phyloP scores from a whole-genome alignment of 2,329 filamentous ascomycete genomes.

The Fusarium scirpi region DNA sequence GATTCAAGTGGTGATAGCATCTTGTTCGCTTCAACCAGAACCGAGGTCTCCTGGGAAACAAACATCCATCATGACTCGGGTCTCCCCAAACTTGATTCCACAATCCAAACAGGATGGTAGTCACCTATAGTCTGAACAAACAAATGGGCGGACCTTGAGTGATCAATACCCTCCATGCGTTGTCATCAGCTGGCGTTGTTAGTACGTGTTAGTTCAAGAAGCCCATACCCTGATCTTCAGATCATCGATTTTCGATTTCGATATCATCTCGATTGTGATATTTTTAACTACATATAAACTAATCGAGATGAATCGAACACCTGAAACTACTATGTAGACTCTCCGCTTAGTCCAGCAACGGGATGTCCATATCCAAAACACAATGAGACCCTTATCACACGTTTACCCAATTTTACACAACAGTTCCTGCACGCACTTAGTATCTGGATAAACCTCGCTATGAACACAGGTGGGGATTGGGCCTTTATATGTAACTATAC shows the following conservation, averaged over 20 bases:
- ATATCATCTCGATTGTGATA: not conserved
- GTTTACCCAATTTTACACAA: not conserved
- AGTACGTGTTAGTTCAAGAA: not conserved
- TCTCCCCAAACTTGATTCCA: not conserved
- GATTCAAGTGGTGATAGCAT: not conserved
- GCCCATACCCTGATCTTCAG: not conserved
- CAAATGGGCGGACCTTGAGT: not conserved
- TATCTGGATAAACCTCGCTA: not conserved
- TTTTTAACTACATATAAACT: not conserved
- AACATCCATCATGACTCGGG: not conserved
- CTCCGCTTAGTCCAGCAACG: not conserved
- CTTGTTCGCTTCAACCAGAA: not conserved
- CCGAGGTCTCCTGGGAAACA: not conserved
- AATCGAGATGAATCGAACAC: not conserved
- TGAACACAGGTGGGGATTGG: not conserved
- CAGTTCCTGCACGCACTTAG: not conserved
- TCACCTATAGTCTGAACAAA: not conserved
- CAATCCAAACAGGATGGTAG: not conserved
- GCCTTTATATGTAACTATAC: not conserved
- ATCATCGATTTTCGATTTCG: not conserved
- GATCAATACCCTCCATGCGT: not conserved
- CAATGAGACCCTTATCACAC: not conserved
- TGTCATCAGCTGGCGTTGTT: not conserved
- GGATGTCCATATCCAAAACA: not conserved
- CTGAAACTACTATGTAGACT: not conserved